Conservation (phyloP, 345 rosid species). For the Eutrema yunnanense region DNA sequence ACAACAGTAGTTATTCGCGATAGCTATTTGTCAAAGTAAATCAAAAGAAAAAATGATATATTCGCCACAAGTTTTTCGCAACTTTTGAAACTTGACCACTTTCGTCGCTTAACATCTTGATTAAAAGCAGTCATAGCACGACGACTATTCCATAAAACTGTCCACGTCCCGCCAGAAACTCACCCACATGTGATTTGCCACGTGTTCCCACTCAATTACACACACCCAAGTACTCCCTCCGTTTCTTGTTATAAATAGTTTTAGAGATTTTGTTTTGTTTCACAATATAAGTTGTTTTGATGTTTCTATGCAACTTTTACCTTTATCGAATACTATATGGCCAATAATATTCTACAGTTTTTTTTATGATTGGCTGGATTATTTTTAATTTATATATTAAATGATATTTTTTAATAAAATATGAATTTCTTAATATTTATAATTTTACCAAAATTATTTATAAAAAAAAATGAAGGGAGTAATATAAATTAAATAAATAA, state of each 20-base stretch:
- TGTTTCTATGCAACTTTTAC: too few relatives aligned
- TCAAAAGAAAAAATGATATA: neutral
- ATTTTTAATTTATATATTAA: too few relatives aligned
- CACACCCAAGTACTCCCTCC: neutral
- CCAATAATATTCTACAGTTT: too few relatives aligned
- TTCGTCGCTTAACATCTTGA: neutral
- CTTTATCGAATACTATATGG: too few relatives aligned
- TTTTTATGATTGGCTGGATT: too few relatives aligned
- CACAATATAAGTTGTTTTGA: too few relatives aligned
- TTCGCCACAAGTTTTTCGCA: neutral
- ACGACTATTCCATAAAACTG: conserved; percentile 21
- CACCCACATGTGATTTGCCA: conserved; percentile 12
- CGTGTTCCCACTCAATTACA: conserved; percentile 15
- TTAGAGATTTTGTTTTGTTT: too few relatives aligned
- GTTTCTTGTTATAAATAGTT: too few relatives aligned
- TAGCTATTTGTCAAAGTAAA: neutral
- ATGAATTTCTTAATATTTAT: too few relatives aligned
- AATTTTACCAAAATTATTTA: too few relatives aligned
- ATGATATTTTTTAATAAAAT: too few relatives aligned
- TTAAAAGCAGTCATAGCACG: neutral
- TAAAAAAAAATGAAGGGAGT: neutral
- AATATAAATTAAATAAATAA: neutral
- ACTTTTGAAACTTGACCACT: neutral
- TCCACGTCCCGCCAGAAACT: conserved; percentile 23
- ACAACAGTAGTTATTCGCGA: neutral